Base-by-base conservation (phyloP, 2,329 filamentous ascomycete species). In the Monilinia vaccinii-corymbosi region DNA sequence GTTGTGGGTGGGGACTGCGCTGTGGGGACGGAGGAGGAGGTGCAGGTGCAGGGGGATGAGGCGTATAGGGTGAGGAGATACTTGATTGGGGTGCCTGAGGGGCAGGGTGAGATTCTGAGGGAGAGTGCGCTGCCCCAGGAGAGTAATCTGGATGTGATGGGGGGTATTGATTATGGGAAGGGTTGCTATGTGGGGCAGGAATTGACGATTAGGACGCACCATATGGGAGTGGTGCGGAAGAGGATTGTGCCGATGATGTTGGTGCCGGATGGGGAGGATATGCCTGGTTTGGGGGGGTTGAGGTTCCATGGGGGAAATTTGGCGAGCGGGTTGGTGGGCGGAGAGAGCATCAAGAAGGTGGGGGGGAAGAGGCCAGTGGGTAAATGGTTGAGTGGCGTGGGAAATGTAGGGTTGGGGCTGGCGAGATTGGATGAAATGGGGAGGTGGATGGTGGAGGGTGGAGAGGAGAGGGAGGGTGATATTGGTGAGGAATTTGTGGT, bases 131-230 rank as follows among this genome's bases (percentile, higher is more conserved):
- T 99, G 58, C 93, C 94, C 1, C 86, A 92, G 73, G 93, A 97
- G 74, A 87, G 81, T 71, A 97, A 97, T 72, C 81, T 97, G 72
- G 94, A 99, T 74, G 76, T 89, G 62, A 89, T 89, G 80, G 81
- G 83, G 51, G 94, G 85, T 31, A 87, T 99, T 66, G 90, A 97
- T 74, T 99, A 94, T 76, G 85, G 85, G 71, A 99, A 99, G 76
- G 94, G 94, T 9, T 99, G 94, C 75, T 99, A 99, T 73, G 84
- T 97, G 9, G 94, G 94, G 0, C 94, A 99, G 75, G 94, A 99
- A 74, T 81, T 99, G 64, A 97, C 94, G 1, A 96, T 97, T 65
- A 87, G 94, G 46, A 99, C 94, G 1, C 88, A 92, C 72, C 94
- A 99, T 74, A 92, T 88, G 14, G 94, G 94, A 25, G 90, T 99